phyloP scores from a whole-genome alignment of 2,329 filamentous ascomycete species.

The Penicillium sp. region DNA sequence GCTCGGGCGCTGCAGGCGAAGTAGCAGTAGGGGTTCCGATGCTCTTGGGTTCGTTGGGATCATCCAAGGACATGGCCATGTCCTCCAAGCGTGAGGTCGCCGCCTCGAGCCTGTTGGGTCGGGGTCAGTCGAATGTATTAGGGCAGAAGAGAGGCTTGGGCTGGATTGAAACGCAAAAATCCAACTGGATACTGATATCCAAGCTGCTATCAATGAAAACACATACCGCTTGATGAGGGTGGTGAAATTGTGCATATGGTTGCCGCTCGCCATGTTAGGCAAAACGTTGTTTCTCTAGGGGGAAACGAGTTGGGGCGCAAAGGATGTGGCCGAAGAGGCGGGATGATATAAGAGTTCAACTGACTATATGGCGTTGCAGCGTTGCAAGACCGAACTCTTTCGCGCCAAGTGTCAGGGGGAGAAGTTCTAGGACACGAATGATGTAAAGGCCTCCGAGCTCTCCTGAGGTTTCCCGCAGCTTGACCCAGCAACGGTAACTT shows the following conservation, averaged over 20 bases:
- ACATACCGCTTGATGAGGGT: slow-evolving; percentile 96
- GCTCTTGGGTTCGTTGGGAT: slow-evolving; percentile 48
- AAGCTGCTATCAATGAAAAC: slow-evolving; percentile 1
- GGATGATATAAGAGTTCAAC: neutral
- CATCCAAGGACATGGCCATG: slow-evolving; percentile 72
- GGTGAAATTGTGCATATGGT: slow-evolving; percentile 92
- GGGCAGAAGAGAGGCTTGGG: neutral
- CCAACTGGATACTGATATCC: neutral
- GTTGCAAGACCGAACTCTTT: neutral
- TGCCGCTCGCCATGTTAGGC: slow-evolving; percentile 62
- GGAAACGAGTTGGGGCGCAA: slow-evolving; percentile 3
- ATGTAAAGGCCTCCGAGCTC: slow-evolving; percentile 14
- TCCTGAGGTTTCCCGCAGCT: slow-evolving; percentile 19
- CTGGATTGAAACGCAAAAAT: neutral
- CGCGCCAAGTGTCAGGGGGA: slow-evolving; percentile 1
- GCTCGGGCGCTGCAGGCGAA: slow-evolving; percentile 24
- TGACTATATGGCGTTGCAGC: neutral
- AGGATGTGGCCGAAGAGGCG: neutral
- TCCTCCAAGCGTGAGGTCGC: slow-evolving; percentile 95
- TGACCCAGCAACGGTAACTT: slow-evolving; percentile 14
- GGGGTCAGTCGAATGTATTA: slow-evolving; percentile 31
- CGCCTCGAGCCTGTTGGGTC: slow-evolving; percentile 82
- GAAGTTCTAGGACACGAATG: slow-evolving; percentile 5
- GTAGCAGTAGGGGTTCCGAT: slow-evolving; percentile 23
- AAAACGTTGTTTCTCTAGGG: slow-evolving; percentile 20